Evolutionary conservation across 78 protist species (phyloP).

Genomic region (Dictyostelium brefeldianum): DNA sequence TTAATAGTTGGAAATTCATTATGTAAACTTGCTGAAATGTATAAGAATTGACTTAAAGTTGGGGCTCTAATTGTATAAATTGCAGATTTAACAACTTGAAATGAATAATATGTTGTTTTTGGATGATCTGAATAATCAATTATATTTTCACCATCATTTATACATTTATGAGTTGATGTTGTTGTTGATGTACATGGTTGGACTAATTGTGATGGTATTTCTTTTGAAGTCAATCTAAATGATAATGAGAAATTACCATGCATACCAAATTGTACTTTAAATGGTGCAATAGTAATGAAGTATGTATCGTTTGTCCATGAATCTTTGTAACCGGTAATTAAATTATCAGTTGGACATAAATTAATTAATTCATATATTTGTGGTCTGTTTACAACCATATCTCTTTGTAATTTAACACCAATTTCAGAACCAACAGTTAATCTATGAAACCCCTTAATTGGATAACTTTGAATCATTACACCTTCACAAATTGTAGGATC

Average conservation of each 20-base stretch:
- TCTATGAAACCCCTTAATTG: not conserved
- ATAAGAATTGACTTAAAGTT: not conserved
- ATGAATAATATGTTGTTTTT: not conserved
- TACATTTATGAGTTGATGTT: conserved; percentile 18
- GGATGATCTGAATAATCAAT: not conserved
- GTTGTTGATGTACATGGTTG: not conserved
- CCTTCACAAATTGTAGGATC: conserved; percentile 27
- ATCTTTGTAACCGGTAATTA: not conserved
- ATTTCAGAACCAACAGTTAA: not conserved
- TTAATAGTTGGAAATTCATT: not conserved
- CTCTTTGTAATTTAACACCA: not conserved
- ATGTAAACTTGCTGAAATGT: not conserved
- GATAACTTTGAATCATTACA: not conserved
- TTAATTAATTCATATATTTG: not conserved
- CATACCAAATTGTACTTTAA: no score
- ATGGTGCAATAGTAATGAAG: conserved; percentile 10
- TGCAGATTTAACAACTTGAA: not conserved
- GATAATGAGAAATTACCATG: not conserved
- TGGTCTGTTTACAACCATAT: not conserved
- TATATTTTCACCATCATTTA: conserved; percentile 45
- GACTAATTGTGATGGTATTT: not conserved
- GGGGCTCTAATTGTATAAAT: conserved; percentile 25
- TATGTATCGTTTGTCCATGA: conserved; percentile 41
- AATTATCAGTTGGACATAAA: conserved; percentile 61
- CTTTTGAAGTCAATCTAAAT: not conserved